Evolutionary conservation across 1,284 basidiomycete genomes (phyloP), one percentile per base, ranked within the genome.

Genomic region (Calocybe gambosa): DNA sequence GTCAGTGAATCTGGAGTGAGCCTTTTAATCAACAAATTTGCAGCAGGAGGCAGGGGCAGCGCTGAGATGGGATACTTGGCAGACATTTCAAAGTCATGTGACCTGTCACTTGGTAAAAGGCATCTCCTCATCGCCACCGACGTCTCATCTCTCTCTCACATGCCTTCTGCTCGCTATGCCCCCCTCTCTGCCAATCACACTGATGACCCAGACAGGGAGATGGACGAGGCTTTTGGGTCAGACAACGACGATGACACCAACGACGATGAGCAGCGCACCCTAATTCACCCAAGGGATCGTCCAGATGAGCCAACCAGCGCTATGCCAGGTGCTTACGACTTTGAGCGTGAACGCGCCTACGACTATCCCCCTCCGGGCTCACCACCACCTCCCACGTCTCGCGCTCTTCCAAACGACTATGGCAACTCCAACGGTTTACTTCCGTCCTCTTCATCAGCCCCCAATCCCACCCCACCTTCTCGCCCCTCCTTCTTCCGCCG

Each of bases 391-490:
- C 80, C 67, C 25, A 80, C 78, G 44, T 66, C 73, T 4, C 60
- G 62, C 53, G 88, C 80, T 44, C 73, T 75, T 43, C 85, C 76
- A 3, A 85, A 82, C 62, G 78, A 85, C 49, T 74, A 72, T 45
- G 89, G 89, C 38, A 93, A 93, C 64, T 80, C 83, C 21, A 93
- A 93, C 52, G 91, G 91, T 2, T 58, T 75, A 8, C 57, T 92
- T 0, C 86, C 90, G 16, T 66, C 73, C 0, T 68, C 75, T 0
- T 73, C 79, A 40, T 59, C 73, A 5, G 61, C 57, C 9, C 56
- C 26, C 4, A 66, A 1, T 57, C 69, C 35, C 33, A 23, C 1
- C 8, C 42, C 47, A 0, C 59, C 57, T 5, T 65, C 67, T 3
- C 69, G 72, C 1, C 71, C 65, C 0, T 78, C 80, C 2, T 70